Base-by-base conservation (phyloP, 1,139 yeast species). In the Dujonia santamariae region DNA sequence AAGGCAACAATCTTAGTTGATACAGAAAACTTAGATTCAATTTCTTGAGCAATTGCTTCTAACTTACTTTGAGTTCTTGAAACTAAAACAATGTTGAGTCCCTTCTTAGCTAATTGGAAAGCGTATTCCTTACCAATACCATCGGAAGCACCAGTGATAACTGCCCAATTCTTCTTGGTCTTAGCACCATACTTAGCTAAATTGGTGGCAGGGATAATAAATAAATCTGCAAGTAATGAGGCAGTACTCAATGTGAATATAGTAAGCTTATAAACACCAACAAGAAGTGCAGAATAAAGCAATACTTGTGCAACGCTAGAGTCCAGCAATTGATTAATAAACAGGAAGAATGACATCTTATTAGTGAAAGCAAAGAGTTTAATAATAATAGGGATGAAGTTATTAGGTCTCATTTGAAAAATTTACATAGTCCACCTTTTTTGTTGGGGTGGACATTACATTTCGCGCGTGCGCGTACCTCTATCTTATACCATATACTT, bases 121-220 rank as follows among this genome's bases (percentile, higher is more conserved):
- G 96, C 82, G 53, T 76, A 92, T 56, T 92, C 96, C 54, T 88
- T 87, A 40, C 99, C 99, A 52, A 92, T 84, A 27, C 99, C 98
- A 57, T 92, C 98, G 32, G 97, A 86, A 4, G 97, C 95, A 40
- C 99, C 99, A 4, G 98, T 92, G 18, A 92, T 75, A 22, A 92
- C 84, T 6, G 97, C 97, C 95, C 96, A 87, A 37, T 72, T 64
- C 25, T 22, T 22, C 6, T 16, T 12, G 20, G 76, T 80, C 32
- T 63, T 63, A 28, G 68, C 64, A n/a, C 97, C 96, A 53, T 87
- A 88, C 55, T 77, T 80, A 34, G 54, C 51, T 53, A 74, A 80
- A 53, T 75, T 67, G 30, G 79, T 78, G 4, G 80, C 63, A 9
- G 95, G 90, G 22, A 83, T 66, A 26, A 86, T 47, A 50, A 74